Evolutionary conservation across 2,329 filamentous ascomycete genomes (phyloP), one percentile per base, ranked within the genome.

Genomic region (Aureobasidium sp.): DNA sequence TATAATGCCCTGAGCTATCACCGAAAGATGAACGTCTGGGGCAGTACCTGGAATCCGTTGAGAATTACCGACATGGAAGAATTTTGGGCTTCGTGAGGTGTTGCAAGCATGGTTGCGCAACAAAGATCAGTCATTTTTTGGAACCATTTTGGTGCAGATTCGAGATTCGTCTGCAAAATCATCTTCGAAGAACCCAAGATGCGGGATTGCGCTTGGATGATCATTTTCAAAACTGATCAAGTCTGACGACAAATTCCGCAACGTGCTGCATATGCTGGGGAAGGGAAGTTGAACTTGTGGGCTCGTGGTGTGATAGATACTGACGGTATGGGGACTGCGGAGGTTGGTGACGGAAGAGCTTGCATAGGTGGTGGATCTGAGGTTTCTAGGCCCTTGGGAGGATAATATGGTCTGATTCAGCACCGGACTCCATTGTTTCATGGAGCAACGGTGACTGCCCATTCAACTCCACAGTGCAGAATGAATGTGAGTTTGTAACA

Each of bases 371-470:
- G 32, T 52, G 37, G 37, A 44, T 34, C 26, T 36, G 29, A 15
- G 15, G 34, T 6, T 27, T 43, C 32, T 9, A 9, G 8, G 12
- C 13, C 15, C 24, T 55, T 20, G 4, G 8, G 20, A 24, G 9
- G 36, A 24, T 53, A 6, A 6, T 3, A 7, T 34, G 27, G 24
- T 24, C 7, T 17, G 24, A 26, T 43, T n/a, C 26, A 60, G 57
- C 57, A 60, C 29, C 32, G 57, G 32, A 24, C 37, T 60, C 17
- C 20, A 32, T 51, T 60, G 57, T 60, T 60, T 60, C 46, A 51
- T 34, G 57, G 27, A 43, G 9, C 36, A 59, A 47, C 55, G 34
- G 29, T n/a, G 7, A 41, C 32, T 59, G 55, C 55, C 37, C 24
- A 43, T 59, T 37, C 12, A 15, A 20, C 37, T 32, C 2, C 24